Base-by-base conservation (phyloP, 2,329 filamentous ascomycete genomes). In the Clonostachys sp. region DNA sequence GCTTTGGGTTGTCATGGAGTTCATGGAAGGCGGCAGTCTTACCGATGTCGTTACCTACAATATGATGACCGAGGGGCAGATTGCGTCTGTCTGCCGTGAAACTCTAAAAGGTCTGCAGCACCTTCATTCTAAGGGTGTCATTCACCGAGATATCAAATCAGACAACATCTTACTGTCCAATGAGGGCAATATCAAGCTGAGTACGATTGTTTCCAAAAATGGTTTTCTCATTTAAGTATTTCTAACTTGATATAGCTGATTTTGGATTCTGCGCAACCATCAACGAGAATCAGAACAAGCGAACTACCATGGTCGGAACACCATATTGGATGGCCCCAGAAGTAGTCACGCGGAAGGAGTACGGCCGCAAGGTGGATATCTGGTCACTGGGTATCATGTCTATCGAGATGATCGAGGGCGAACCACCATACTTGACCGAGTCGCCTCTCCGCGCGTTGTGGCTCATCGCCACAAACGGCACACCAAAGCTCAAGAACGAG, bases 251-350 rank as follows among this genome's bases (percentile, higher is more conserved):
- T 50, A 39, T 53, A 95, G 90, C 92, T 60, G 94, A 99, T 75
- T 97, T 99, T 61, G 94, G 94, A 12, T 99, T 99, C 73, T 97
- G 94, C 67, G 94, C 94, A 20, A 95, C 96, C 62, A 96, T 97
- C 70, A 97, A 96, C 62, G 92, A 97, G 61, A 87, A 87, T 30
- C 91, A 96, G 58, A 95, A 91, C 71, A 97, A 97, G 77, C 87
- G 94, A 50, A 97, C 91, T 5, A 99, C 94, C 13, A 99, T 97
- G 94, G 94, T 99, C 41, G 94, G 94, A 46, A 97, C 94, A 8
- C 94, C 94, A 3, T 99, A 99, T 69, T 99, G 94, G 94, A 99
- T 99, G 94, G 94, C 94, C 2, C 94, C 94, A 5, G 94, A 99
- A 69, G 92, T 99, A 18, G 94, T 99, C 30, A 97, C 91, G 7